Conservation (phyloP, 768 basidiomycete species). For the Termitomyces sp. region DNA sequence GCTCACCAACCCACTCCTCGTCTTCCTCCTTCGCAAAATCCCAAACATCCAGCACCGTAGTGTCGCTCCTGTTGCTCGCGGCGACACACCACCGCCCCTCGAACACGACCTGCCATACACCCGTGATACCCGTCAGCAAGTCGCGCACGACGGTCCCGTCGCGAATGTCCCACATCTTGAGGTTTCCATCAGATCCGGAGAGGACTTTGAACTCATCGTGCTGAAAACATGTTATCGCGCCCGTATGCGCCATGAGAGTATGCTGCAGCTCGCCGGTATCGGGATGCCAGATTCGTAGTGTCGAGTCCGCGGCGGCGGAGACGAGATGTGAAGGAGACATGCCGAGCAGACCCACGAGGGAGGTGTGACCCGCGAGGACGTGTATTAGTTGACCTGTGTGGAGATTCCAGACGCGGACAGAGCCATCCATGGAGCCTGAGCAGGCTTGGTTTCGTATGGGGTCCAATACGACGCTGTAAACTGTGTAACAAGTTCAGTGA, state of each 20-base stretch:
- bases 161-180: conserved; percentile 97
- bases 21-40: conserved; percentile 76
- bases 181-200: conserved; percentile 89
- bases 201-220: conserved; percentile 98
- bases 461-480: conserved; percentile 94
- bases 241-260: conserved; percentile 84
- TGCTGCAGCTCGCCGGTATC: conserved; percentile 74
- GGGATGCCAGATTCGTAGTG: conserved; percentile 92
- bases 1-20: conserved; percentile 82
- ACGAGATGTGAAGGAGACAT: conserved; percentile 88
- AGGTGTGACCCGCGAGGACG: conserved; percentile 85
- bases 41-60: conserved; percentile 85
- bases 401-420: conserved; percentile 92
- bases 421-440: conserved; percentile 98
- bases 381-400: conserved; percentile 75
- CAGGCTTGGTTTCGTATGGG: conserved; percentile 82
- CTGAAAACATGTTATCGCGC: conserved; percentile 99
- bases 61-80: conserved; percentile 76
- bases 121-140: conserved; percentile 83
- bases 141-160: conserved; percentile 86
- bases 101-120: conserved; percentile 98
- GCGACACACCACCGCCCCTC: conserved; percentile 93
- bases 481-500: conserved; percentile 31
- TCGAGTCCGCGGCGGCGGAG: conserved; percentile 94
- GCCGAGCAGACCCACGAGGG: conserved; percentile 89